Percentiles rank a stretch among this genome's conserved stretches.
phyloP scores from a whole-genome alignment of 106 monocot species.

The Dioscorea alata region DNA sequence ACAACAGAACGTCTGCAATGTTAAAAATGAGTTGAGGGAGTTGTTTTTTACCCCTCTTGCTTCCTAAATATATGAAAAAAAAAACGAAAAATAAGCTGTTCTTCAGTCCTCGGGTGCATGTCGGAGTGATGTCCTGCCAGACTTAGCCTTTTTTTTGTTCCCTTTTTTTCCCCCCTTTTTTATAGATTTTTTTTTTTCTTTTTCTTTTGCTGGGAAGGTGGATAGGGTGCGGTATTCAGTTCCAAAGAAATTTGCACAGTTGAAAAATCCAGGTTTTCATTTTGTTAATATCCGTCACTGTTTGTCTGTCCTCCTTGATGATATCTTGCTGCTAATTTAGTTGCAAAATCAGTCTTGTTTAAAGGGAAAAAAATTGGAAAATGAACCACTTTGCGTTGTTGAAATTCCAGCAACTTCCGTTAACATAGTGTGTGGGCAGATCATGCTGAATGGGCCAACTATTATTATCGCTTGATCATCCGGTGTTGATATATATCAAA shows the following conservation, averaged over 20 bases:
- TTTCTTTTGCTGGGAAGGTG: neutral
- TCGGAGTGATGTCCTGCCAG: conserved; percentile 5
- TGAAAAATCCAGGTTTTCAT: neutral
- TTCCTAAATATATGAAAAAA: conserved; percentile 4
- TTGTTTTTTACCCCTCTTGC: conserved; percentile 1
- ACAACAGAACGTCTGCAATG: neutral
- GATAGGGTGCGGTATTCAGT: neutral
- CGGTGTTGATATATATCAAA: too few species aligned
- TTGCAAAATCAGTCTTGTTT: too few species aligned
- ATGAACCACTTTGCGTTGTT: too few species aligned
- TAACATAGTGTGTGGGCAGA: too few species aligned
- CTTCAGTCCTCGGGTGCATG: conserved; percentile 7
- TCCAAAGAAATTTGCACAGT: conserved; percentile 6
- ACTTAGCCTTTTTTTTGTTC: neutral
- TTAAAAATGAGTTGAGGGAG: neutral
- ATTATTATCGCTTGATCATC: too few species aligned
- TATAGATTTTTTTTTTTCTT: neutral
- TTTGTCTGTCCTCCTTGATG: neutral
- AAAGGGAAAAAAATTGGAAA: too few species aligned
- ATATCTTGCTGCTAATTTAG: neutral
- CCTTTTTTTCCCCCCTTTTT: neutral
- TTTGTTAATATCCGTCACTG: neutral
- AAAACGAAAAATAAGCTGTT: conserved; percentile 3
- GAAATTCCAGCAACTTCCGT: too few species aligned
- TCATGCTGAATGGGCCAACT: too few species aligned